A percentile compares a stretch with the other conserved stretches of the same genome.
Conservation (phyloP, 2,329 filamentous ascomycete species). For the Aspergillus novofumigatus region DNA sequence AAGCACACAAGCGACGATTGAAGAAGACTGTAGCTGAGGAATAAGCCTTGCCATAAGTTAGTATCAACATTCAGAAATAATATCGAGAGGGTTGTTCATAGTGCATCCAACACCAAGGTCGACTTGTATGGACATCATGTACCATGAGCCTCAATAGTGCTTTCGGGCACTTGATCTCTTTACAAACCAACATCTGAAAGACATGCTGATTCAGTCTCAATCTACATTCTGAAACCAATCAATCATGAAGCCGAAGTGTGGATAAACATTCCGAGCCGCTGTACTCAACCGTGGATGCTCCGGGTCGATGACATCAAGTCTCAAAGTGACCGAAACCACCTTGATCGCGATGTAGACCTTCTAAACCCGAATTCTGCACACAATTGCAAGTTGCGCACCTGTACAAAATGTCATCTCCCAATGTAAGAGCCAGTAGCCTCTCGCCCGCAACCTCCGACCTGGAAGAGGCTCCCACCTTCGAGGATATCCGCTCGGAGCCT, state of each 20-base stretch:
- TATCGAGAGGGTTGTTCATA: too few relatives aligned
- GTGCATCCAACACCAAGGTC: neutral
- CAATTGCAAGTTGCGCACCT: neutral
- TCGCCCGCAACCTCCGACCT: slow-evolving; percentile 1
- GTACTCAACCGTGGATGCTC: neutral
- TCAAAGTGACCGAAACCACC: neutral
- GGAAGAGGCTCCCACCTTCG: neutral
- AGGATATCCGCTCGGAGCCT: neutral
- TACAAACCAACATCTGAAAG: neutral
- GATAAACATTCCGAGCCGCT: neutral
- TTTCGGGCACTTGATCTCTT: slow-evolving; percentile 2
- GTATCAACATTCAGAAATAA: too few relatives aligned
- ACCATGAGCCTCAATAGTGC: neutral
- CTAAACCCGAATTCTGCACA: neutral
- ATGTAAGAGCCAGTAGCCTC: neutral
- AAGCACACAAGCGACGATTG: too few relatives aligned
- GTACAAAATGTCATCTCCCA: neutral
- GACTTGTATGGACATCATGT: neutral
- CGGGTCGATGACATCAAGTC: neutral
- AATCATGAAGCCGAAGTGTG: neutral
- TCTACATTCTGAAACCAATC: neutral
- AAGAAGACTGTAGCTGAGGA: too few relatives aligned
- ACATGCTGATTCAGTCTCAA: neutral
- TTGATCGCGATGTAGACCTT: neutral
- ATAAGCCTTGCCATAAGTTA: too few relatives aligned